Conservation (phyloP, 208 protist genomes). For the Trypanosoma cruzi region DNA sequence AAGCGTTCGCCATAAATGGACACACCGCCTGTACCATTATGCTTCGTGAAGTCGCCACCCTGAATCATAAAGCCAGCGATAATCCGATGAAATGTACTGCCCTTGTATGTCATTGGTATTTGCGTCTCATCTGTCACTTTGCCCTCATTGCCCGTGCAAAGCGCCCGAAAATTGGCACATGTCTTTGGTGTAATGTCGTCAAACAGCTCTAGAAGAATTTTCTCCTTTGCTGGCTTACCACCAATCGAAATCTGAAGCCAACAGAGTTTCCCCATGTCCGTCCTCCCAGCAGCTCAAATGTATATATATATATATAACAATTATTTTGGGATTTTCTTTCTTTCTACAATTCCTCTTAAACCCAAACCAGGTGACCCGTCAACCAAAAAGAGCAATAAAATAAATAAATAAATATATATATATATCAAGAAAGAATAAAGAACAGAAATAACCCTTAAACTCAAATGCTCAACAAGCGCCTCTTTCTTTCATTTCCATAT, state of each 20-base stretch:
- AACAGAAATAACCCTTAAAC: neutral
- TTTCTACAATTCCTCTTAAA: conserved; percentile 15
- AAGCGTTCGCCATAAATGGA: conserved; percentile 96
- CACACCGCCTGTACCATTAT: conserved; percentile 94
- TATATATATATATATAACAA: neutral
- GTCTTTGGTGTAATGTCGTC: conserved; percentile 93
- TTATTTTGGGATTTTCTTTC: conserved; percentile 8
- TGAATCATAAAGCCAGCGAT: conserved; percentile 97
- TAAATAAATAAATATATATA: conserved; percentile 13
- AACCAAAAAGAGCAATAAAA: conserved; percentile 15
- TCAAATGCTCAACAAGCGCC: neutral
- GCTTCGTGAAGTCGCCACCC: conserved; percentile 95
- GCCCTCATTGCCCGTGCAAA: conserved; percentile 92
- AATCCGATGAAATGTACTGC: conserved; percentile 94
- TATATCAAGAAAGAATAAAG: conserved; percentile 1
- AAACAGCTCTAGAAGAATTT: conserved; percentile 94
- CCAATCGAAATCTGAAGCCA: conserved; percentile 90
- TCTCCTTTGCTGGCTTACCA: conserved; percentile 62
- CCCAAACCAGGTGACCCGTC: neutral
- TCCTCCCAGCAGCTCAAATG: neutral
- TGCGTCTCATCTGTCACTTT: conserved; percentile 62
- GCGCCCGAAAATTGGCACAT: conserved; percentile 93
- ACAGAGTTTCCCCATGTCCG: conserved; percentile 52
- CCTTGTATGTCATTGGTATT: conserved; percentile 92
- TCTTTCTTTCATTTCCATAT: neutral